Conservation (phyloP, 2,329 filamentous ascomycete species). For the Calonectria multiphialidica region DNA sequence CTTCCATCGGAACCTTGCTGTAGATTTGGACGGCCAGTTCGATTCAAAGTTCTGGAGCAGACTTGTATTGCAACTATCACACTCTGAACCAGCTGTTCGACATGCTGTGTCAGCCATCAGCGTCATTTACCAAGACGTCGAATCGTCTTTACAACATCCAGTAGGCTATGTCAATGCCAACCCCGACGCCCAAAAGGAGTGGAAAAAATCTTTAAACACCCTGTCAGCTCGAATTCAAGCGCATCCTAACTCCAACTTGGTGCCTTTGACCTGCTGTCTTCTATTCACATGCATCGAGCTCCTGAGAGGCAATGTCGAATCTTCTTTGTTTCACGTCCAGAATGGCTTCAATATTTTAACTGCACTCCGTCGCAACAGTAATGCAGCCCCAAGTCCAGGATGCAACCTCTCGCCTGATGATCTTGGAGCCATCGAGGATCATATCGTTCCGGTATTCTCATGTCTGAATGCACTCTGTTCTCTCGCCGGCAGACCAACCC, state of each 20-base stretch:
- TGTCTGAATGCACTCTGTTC: conserved; percentile 13
- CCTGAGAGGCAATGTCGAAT: conserved; percentile 11
- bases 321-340: conserved; percentile 1
- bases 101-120: conserved; percentile 18
- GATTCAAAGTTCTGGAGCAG: conserved; percentile 17
- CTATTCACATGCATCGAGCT: conserved; percentile 16
- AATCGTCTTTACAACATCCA: conserved; percentile 12
- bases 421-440: conserved; percentile 10
- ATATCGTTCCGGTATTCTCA: conserved; percentile 11
- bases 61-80: conserved; percentile 18
- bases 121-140: conserved; percentile 2
- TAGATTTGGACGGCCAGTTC: background rate
- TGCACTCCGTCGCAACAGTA: background rate
- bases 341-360: conserved; percentile 11
- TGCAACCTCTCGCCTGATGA: background rate
- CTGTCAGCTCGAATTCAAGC: conserved; percentile 10
- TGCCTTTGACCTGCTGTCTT: conserved; percentile 14
- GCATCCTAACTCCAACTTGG: conserved; percentile 5
- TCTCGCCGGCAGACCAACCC: conserved; percentile 7
- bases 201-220: background rate
- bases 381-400: background rate
- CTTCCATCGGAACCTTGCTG: conserved; percentile 11
- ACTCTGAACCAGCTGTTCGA: conserved; percentile 15
- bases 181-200: background rate
- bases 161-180: conserved; percentile 8